Evolutionary conservation across 2,329 filamentous ascomycete species (phyloP).

Genomic region (Colletotrichum sp.): DNA sequence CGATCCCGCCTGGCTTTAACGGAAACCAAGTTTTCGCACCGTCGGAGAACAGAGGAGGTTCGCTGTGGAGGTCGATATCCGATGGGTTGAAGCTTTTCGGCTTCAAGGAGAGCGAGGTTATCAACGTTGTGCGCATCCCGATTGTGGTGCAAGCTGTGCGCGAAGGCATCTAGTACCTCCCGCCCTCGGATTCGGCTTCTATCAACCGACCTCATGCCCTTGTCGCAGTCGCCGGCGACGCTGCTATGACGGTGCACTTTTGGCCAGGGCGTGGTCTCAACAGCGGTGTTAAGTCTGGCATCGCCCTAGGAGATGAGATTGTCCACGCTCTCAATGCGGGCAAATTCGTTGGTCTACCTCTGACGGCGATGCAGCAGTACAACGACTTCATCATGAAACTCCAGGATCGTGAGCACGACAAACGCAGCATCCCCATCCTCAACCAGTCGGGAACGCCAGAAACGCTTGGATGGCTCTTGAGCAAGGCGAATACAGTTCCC

Average conservation of each 20-base stretch:
- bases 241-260: neutral
- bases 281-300: neutral
- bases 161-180: neutral
- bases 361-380: conserved; percentile 35
- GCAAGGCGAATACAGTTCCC: conserved; percentile 25
- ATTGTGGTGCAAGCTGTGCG: neutral
- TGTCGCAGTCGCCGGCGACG: neutral
- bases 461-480: conserved; percentile 37
- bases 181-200: neutral
- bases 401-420: conserved; percentile 38
- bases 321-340: neutral
- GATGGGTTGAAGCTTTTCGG: neutral
- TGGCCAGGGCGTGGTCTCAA: neutral
- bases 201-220: neutral
- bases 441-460: conserved; percentile 38
- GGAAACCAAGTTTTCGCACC: neutral
- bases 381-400: conserved; percentile 40
- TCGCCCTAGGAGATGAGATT: neutral
- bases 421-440: conserved; percentile 38
- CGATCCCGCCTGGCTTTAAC: neutral
- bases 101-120: neutral
- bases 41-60: neutral
- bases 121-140: neutral
- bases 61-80: neutral
- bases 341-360: conserved; percentile 32